phyloP scores from a whole-genome alignment of 1,284 basidiomycete genomes.

The Trichosporon sp. region DNA sequence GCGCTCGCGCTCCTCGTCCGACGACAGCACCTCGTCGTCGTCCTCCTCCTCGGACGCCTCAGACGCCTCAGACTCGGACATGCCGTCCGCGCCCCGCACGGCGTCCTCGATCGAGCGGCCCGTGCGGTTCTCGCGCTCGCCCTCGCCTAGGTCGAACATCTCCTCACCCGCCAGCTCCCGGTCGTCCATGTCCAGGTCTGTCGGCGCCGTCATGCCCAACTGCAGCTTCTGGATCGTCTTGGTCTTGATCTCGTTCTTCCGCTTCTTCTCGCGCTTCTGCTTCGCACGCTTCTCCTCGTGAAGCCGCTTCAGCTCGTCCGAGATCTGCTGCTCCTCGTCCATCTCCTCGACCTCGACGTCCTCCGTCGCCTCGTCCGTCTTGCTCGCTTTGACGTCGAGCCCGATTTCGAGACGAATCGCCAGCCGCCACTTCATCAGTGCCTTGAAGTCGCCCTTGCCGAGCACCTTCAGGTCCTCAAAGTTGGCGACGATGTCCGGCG shows the following conservation, averaged over 20 bases:
- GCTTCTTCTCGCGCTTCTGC: slow-evolving; percentile 75
- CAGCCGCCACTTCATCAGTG: slow-evolving; percentile 84
- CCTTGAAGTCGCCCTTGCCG: slow-evolving; percentile 95
- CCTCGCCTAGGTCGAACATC: slow-evolving; percentile 73
- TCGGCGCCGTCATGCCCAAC: slow-evolving; percentile 95
- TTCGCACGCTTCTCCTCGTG: slow-evolving; percentile 72
- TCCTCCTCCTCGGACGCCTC: slow-evolving; percentile 33
- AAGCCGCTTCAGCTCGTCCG: slow-evolving; percentile 78
- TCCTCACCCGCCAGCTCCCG: slow-evolving; percentile 63
- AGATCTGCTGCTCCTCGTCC: slow-evolving; percentile 82
- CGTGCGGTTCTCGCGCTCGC: slow-evolving; percentile 56
- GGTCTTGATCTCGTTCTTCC: slow-evolving; percentile 82
- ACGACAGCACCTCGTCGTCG: slow-evolving; percentile 58
- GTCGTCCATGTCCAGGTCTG: slow-evolving; percentile 78
- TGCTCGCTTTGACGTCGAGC: slow-evolving; percentile 69
- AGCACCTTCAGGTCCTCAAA: slow-evolving; percentile 92
- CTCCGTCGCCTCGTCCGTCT: slow-evolving; percentile 69
- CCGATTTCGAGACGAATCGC: slow-evolving; percentile 80
- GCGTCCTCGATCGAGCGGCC: slow-evolving; percentile 52
- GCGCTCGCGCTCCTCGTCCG: slow-evolving; percentile 66
- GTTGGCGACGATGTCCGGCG: slow-evolving; percentile 72
- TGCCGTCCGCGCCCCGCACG: slow-evolving; percentile 51
- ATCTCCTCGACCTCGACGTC: slow-evolving; percentile 69
- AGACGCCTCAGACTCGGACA: slow-evolving; percentile 51
- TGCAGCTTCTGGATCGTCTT: slow-evolving; percentile 92